Conservation (phyloP, 2,329 filamentous ascomycete species). For the Colletotrichum liaoningense region DNA sequence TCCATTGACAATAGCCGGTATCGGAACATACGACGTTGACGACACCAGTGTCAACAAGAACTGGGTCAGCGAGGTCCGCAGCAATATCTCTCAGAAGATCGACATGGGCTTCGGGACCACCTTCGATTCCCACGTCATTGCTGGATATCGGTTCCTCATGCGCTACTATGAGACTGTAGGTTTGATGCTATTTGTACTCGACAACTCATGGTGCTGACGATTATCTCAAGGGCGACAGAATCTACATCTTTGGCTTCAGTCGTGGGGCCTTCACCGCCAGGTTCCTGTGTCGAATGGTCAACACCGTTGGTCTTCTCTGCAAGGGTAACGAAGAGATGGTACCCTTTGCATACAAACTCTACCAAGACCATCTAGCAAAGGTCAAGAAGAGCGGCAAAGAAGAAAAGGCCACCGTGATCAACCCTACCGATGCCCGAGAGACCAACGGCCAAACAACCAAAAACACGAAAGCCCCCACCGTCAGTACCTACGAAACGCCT, state of each 20-base stretch:
- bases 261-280: slow-evolving; percentile 64
- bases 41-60: slow-evolving; percentile 53
- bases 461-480: neutral
- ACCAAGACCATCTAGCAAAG: slow-evolving; percentile 49
- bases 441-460: neutral
- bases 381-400: slow-evolving; percentile 40
- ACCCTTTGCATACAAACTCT: slow-evolving; percentile 56
- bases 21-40: slow-evolving; percentile 60
- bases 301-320: slow-evolving; percentile 60
- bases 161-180: slow-evolving; percentile 57
- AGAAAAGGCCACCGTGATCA: neutral
- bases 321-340: slow-evolving; percentile 66
- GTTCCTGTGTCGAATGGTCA: slow-evolving; percentile 63
- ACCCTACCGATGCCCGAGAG: neutral
- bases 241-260: slow-evolving; percentile 66
- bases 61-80: slow-evolving; percentile 42
- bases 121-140: slow-evolving; percentile 63
- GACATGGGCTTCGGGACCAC: slow-evolving; percentile 57
- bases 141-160: slow-evolving; percentile 66
- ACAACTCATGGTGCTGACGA: neutral
- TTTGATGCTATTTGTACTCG: neutral
- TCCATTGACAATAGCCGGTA: slow-evolving; percentile 49
- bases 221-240: slow-evolving; percentile 53
- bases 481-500: neutral
- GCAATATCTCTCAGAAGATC: slow-evolving; percentile 49